A percentile compares a stretch with the other conserved stretches of the same genome.
Evolutionary conservation across 495 filamentous ascomycete genomes (phyloP).

Genomic region (Rostrohypoxylon terebratum): DNA sequence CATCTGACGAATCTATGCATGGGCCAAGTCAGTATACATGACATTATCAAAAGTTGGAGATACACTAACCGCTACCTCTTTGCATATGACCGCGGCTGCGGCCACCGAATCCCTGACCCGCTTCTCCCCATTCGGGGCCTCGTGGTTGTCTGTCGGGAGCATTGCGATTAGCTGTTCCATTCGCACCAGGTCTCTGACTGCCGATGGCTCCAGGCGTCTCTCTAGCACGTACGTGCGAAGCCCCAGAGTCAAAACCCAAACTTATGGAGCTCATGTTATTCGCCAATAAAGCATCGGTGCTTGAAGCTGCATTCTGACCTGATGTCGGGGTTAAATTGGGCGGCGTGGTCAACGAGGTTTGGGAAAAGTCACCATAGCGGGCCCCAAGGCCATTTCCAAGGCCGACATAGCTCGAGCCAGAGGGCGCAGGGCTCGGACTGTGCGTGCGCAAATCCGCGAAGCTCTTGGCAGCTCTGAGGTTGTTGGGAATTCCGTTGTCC

Average conservation of each 20-base stretch:
- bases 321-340: constrained; percentile 82
- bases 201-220: constrained; percentile 79
- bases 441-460: constrained; percentile 95
- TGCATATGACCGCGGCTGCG: constrained; percentile 81
- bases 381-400: constrained; percentile 55
- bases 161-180: constrained; percentile 71
- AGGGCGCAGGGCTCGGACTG: constrained; percentile 92
- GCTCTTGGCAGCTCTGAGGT: constrained; percentile 94
- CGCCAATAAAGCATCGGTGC: constrained; percentile 68
- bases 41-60: constrained; percentile 1
- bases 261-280: constrained; percentile 68
- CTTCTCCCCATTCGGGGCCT: constrained; percentile 79
- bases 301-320: constrained; percentile 66
- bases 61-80: constrained; percentile 75
- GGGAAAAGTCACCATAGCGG: constrained; percentile 68
- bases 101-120: constrained; percentile 72
- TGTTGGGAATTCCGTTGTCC: constrained; percentile 67
- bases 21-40: constrained; percentile 23
- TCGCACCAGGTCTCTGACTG: constrained; percentile 82
- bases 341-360: constrained; percentile 69
- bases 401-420: constrained; percentile 82
- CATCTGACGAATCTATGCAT: constrained; percentile 51
- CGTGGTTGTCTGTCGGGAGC: constrained; percentile 85
- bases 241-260: constrained; percentile 70
- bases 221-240: constrained; percentile 52